Evolutionary conservation across 1,139 yeast genomes (phyloP), one percentile per base, ranked within the genome.

Genomic region (Yarrowia galli): DNA sequence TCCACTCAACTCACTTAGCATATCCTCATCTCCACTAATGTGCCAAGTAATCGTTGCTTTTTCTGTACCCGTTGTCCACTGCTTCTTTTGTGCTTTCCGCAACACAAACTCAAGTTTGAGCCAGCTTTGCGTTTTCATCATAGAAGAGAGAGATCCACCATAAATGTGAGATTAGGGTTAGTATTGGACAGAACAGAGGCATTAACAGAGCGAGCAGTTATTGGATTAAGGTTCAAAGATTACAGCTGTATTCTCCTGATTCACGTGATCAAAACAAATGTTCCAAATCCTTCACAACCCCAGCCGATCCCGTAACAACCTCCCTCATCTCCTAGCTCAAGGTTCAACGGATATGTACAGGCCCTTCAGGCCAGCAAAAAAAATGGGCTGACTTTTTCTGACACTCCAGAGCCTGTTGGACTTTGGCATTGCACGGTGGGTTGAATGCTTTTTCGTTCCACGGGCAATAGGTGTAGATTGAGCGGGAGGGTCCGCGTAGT

Each of bases 301-400:
- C n/a, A 5, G n/a, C 36, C 54, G 25, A 18, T 49, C 25, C 1
- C 25, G 23, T 7, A 6, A 13, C 1, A 51, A 20, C 16, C 7
- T 2, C 13, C n/a, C 7, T 35, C 22, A 3, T 9, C 3, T 9
- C 36, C 48, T 40, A 56, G 25, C 63, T 56, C 63, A 56, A 56
- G 48, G 63, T 56, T 56, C 63, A 56, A 56, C 63, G 63, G 63
- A 56, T 56, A 56, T 56, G 63, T 56, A 40, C 38, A 42, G 63
- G 45, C 58, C 45, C 13, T 38, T 28, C 4, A n/a, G n/a, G n/a
- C 10, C 15, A 40, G 38, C 38, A 54, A 45, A 45, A 45, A 46
- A 46, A 46, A 56, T 56, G 63, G 63, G 63, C 63, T 56, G 63
- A 56, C 63, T 56, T 56, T 56, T 15, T 13, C 7, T 28, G 32